These are phyloP conservation scores for Ophiosphaerella narmari DNA, from an alignment of 2,329 filamentous ascomycete species.

Conservation along the genomic window DNA sequence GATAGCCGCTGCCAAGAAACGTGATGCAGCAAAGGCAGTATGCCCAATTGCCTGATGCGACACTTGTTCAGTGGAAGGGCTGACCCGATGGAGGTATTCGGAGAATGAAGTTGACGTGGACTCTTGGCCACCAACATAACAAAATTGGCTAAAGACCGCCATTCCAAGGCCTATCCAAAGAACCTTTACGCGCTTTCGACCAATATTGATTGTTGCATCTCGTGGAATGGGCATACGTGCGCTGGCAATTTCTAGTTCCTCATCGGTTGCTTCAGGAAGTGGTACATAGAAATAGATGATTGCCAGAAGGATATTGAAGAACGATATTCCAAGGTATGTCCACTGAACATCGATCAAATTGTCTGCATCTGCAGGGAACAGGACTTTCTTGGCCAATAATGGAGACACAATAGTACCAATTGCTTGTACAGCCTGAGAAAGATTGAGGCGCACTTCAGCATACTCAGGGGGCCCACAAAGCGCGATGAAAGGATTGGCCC, in stretches of 20 bases:
- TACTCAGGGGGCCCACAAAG: conserved; percentile 66
- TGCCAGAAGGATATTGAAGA: conserved; percentile 64
- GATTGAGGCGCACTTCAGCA: conserved; percentile 63
- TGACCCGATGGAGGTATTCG: conserved; percentile 49
- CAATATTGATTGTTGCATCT: conserved; percentile 49
- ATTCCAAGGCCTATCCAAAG: conserved; percentile 62
- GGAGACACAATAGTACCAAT: conserved; percentile 64
- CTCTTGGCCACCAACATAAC: conserved; percentile 66
- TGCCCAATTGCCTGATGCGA: conserved; percentile 60
- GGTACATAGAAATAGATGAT: conserved; percentile 65
- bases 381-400: conserved; percentile 62
- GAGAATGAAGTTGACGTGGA: conserved; percentile 56
- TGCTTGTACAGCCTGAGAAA: conserved; percentile 66
- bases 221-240: conserved; percentile 47
- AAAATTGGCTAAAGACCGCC: conserved; percentile 61
- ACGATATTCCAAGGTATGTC: conserved; percentile 66
- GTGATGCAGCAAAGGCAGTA: conserved; percentile 61
- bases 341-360: conserved; percentile 66
- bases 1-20: conserved; percentile 60
- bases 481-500: conserved; percentile 66
- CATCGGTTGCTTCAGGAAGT: conserved; percentile 65
- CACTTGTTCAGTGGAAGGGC: conserved; percentile 42
- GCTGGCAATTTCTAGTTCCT: conserved; percentile 61
- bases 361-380: conserved; percentile 58
- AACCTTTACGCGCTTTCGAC: conserved; percentile 51